Evolutionary conservation across 805 yeast genomes (phyloP).

Genomic region (Geotrichum ghanense): DNA sequence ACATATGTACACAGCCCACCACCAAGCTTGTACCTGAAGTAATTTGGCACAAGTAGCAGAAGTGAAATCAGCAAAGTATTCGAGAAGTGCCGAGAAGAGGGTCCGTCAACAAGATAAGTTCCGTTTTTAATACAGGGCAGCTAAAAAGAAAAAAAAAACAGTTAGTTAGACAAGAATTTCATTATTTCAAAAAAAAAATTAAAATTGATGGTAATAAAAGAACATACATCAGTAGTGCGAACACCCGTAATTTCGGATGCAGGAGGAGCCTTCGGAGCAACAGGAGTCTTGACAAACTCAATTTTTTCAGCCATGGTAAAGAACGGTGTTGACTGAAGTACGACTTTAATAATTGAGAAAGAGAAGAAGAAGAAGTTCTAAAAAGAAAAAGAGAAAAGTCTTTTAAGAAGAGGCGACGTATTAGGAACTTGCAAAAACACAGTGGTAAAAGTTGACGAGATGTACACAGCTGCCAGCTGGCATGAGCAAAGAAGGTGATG

Average conservation of each 20-base stretch:
- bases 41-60: constrained; percentile 48
- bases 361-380: not conserved
- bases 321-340: not conserved
- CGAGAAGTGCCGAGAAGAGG: constrained; percentile 67
- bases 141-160: too few species aligned
- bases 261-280: constrained; percentile 33
- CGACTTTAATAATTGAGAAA: too few species aligned
- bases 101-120: constrained; percentile 85
- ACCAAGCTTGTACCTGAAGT: constrained; percentile 52
- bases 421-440: not conserved
- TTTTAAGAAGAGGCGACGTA: constrained; percentile 1
- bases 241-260: constrained; percentile 38
- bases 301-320: constrained; percentile 12
- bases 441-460: too few species aligned
- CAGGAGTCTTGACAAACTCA: constrained; percentile 53
- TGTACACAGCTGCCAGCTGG: too few species aligned
- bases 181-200: too few species aligned
- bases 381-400: not conserved
- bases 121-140: constrained; percentile 72
- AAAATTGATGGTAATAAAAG: not conserved
- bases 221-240: constrained; percentile 35
- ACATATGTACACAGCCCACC: constrained; percentile 51
- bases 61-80: constrained; percentile 43
- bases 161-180: constrained; percentile 10
- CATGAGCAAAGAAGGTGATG: too few species aligned